phyloP scores from a whole-genome alignment of 768 basidiomycete species.

The Collybiopsis confluens region DNA sequence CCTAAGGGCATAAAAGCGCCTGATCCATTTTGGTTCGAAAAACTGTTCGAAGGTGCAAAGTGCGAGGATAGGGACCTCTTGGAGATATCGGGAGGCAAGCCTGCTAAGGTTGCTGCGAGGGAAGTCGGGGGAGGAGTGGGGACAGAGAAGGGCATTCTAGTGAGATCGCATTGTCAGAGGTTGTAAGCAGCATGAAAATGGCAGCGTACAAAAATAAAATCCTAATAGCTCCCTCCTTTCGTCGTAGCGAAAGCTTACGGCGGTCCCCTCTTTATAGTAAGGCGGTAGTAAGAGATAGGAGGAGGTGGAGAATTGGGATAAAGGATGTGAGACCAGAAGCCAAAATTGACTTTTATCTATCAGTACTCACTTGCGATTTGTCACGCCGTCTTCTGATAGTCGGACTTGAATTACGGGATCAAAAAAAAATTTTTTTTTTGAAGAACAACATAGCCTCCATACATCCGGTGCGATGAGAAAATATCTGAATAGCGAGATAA shows the following conservation, averaged over 20 bases:
- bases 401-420: not conserved
- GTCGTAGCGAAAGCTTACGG: no score
- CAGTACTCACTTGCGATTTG: not conserved
- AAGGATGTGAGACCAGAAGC: not conserved
- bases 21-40: constrained; percentile 33
- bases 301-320: not conserved
- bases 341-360: not conserved
- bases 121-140: not conserved
- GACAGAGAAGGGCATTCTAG: not conserved
- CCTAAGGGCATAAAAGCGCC: constrained; percentile 49
- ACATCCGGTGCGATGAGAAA: no score
- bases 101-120: not conserved
- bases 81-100: not conserved
- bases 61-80: not conserved
- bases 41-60: not conserved
- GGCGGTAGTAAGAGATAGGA: not conserved
- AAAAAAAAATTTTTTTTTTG: no score
- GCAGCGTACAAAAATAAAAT: not conserved
- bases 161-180: no score
- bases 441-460: no score
- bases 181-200: not conserved
- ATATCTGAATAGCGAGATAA: no score
- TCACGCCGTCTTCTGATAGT: not conserved
- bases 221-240: no score
- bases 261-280: no score